These are phyloP conservation scores for Ophiocordyceps camponoti-floridani DNA, from an alignment of 2,329 filamentous ascomycete species.

Conservation along the genomic window DNA sequence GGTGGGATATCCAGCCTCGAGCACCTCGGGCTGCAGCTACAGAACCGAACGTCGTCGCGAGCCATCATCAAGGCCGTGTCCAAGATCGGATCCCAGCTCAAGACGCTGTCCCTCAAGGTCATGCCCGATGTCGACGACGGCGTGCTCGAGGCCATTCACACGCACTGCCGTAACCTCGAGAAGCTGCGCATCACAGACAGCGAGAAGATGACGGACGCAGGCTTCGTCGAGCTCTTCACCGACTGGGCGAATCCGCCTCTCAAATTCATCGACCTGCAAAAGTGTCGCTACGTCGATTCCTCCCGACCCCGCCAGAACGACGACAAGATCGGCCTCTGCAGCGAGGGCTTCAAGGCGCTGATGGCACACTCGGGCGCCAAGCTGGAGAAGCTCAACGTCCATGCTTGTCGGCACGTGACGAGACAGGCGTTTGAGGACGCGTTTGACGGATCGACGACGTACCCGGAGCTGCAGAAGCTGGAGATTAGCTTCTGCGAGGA, in stretches of 20 bases:
- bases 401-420: slow-evolving; percentile 69
- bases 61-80: slow-evolving; percentile 43
- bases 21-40: slow-evolving; percentile 58
- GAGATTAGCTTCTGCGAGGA: slow-evolving; percentile 63
- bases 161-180: slow-evolving; percentile 44
- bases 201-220: slow-evolving; percentile 55
- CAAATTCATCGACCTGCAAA: slow-evolving; percentile 53
- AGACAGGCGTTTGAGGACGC: slow-evolving; percentile 53
- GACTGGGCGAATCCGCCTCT: slow-evolving; percentile 61
- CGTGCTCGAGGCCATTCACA: slow-evolving; percentile 53
- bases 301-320: slow-evolving; percentile 46
- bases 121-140: slow-evolving; percentile 50
- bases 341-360: slow-evolving; percentile 56
- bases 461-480: slow-evolving; percentile 50
- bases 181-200: slow-evolving; percentile 77
- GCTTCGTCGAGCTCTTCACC: slow-evolving; percentile 54
- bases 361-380: slow-evolving; percentile 64
- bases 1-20: slow-evolving; percentile 43
- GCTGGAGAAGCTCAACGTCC: slow-evolving; percentile 55
- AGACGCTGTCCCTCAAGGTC: slow-evolving; percentile 58
- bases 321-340: slow-evolving; percentile 54
- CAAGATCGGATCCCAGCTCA: slow-evolving; percentile 45
- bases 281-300: slow-evolving; percentile 62
- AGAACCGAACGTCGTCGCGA: slow-evolving; percentile 34
- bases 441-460: slow-evolving; percentile 43